These are phyloP conservation scores for Schizopora paradoxa DNA, from an alignment of 1,284 basidiomycete species.

Conservation along the genomic window DNA sequence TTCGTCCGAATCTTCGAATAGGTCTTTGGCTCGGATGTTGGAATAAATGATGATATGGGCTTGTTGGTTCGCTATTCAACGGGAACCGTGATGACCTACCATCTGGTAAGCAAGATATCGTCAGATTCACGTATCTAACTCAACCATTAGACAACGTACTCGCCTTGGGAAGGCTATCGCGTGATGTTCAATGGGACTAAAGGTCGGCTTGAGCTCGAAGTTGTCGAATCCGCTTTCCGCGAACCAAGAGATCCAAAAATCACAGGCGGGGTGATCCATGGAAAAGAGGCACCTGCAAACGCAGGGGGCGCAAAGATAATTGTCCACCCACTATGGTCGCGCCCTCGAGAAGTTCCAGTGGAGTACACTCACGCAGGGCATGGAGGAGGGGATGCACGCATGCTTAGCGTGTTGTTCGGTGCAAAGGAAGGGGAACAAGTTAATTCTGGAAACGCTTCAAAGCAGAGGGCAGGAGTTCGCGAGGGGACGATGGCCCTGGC, in stretches of 20 bases:
- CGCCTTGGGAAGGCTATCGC: constrained; percentile 45
- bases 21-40: constrained; percentile 48
- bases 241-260: constrained; percentile 28
- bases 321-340: constrained; percentile 43
- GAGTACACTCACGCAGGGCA: constrained; percentile 41
- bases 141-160: constrained; percentile 32
- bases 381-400: constrained; percentile 46
- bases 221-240: constrained; percentile 42
- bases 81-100: constrained; percentile 50
- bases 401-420: constrained; percentile 48
- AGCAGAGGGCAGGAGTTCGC: constrained; percentile 42
- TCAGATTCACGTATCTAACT: background rate
- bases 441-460: constrained; percentile 39
- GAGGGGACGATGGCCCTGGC: constrained; percentile 49
- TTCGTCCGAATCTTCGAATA: constrained; percentile 15
- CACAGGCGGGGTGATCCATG: constrained; percentile 37
- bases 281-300: constrained; percentile 40
- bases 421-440: constrained; percentile 34
- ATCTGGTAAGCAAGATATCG: constrained; percentile 29
- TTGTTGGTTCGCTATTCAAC: constrained; percentile 45
- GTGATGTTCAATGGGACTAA: constrained; percentile 52
- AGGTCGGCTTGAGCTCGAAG: constrained; percentile 49
- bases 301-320: constrained; percentile 41
- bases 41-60: constrained; percentile 53
- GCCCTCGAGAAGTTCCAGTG: constrained; percentile 39